A percentile compares a stretch with the other conserved stretches of the same genome.
These are phyloP conservation scores for Cutaneotrichosporon mucoides DNA, from an alignment of 1,284 basidiomycete genomes.

Conservation along the genomic window DNA sequence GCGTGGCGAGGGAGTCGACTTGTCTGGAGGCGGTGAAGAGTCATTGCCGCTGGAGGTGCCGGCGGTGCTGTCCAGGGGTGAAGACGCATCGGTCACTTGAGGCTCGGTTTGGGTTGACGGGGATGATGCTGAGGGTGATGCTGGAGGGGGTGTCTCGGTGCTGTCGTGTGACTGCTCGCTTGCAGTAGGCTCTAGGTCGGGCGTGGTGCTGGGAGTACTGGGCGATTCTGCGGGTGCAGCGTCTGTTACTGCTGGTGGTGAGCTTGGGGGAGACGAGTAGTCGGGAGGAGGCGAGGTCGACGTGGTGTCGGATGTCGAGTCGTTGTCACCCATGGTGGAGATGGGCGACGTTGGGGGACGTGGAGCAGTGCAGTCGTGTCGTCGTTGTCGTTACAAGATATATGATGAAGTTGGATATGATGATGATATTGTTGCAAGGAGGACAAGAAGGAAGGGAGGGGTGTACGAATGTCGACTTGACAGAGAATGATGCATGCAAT, in stretches of 20 bases:
- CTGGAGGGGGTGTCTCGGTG: no score
- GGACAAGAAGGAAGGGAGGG: background rate
- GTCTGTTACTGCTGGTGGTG: no score
- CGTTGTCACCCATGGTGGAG: conserved; percentile 9
- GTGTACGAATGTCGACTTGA: background rate
- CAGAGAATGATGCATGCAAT: no score
- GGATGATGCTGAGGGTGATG: no score
- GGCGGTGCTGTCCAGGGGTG: background rate
- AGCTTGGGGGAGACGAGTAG: no score
- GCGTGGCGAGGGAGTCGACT: conserved; percentile 4
- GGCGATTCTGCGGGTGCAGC: no score
- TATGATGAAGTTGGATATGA: background rate
- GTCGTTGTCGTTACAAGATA: background rate
- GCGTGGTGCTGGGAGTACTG: no score
- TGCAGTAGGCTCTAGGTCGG: no score
- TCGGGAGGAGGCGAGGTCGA: background rate
- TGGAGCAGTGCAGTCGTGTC: background rate
- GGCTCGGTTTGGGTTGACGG: background rate
- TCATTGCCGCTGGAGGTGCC: background rate
- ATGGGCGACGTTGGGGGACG: conserved; percentile 1
- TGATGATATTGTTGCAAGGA: background rate
- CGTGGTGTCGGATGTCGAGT: background rate
- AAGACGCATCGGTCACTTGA: background rate
- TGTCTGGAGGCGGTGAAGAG: background rate
- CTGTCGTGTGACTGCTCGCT: no score